These are phyloP conservation scores for Extremus antarcticus DNA, from an alignment of 495 filamentous ascomycete genomes.

Conservation along the genomic window DNA sequence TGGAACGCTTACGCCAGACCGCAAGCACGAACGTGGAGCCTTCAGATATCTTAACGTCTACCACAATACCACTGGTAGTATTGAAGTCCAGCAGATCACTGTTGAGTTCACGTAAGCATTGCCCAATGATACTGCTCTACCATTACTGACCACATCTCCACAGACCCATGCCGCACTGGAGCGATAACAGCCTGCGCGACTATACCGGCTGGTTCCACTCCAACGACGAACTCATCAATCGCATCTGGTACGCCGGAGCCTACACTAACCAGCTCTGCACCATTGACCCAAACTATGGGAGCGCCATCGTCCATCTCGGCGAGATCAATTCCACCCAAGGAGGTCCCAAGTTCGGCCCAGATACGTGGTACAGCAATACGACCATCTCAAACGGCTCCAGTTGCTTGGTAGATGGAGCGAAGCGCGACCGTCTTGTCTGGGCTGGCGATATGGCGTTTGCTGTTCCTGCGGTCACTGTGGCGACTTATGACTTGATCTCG, in stretches of 20 bases:
- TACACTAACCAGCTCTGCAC: slow-evolving; percentile 50
- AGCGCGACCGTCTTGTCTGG: slow-evolving; percentile 48
- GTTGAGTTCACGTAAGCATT: not conserved
- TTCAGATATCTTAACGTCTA: slow-evolving; percentile 36
- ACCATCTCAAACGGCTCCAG: slow-evolving; percentile 42
- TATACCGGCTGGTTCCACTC: slow-evolving; percentile 43
- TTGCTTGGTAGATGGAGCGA: slow-evolving; percentile 39
- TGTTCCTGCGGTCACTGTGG: slow-evolving; percentile 37
- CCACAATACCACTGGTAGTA: slow-evolving; percentile 20
- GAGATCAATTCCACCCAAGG: slow-evolving; percentile 11
- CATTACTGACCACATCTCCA: no score
- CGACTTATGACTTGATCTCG: slow-evolving; percentile 35
- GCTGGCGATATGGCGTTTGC: slow-evolving; percentile 37
- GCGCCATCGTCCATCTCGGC: slow-evolving; percentile 35
- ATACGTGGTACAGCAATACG: slow-evolving; percentile 25
- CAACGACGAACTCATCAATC: slow-evolving; percentile 38
- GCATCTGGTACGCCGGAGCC: slow-evolving; percentile 54
- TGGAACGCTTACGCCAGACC: slow-evolving; percentile 28
- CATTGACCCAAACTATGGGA: slow-evolving; percentile 40
- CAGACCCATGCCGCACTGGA: slow-evolving; percentile 22
- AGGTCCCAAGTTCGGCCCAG: slow-evolving; percentile 17
- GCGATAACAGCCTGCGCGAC: slow-evolving; percentile 16
- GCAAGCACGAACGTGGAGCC: slow-evolving; percentile 32
- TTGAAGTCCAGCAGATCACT: slow-evolving; percentile 19
- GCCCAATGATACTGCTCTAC: not conserved